Base-by-base conservation (phyloP, 495 filamentous ascomycete genomes). In the Alectoria sarmentosa region DNA sequence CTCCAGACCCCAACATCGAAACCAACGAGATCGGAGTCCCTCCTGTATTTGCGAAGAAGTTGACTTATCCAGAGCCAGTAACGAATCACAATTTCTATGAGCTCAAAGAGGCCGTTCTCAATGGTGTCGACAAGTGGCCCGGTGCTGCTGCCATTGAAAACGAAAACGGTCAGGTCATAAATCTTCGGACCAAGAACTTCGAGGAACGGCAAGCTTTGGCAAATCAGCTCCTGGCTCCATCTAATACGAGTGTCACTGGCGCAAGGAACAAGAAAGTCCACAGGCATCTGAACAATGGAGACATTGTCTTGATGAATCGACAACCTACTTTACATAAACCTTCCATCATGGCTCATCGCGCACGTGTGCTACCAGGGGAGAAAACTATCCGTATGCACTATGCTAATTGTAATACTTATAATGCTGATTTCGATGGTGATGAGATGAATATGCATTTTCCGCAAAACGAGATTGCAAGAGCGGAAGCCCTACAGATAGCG, bases 391-490 rank as follows among this genome's bases (percentile, higher is more conserved):
- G 95, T 64, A 97, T 99, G 93, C 95, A 98, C 79, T 99, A 99
- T 76, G 93, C 95, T 64, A 99, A 99, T 74, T 97, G 94, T 76
- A 98, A 97, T 73, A 96, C 95, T 15, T 98, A 99, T 82, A 99
- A 99, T 69, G 95, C 95, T n/a, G 95, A 99, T 83, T 99, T 98
- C 75, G 95, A 99, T 73, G 95, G 95, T 74, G 95, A 99, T 70
- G 95, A 99, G 76, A 99, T 99, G 95, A 99, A 99, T 74, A 96
- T 99, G 94, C 95, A 99, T 74, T 96, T 99, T 72, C 95, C 95
- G 14, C 95, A 99, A 69, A 97, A 95, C 69, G 95, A 97, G 73
- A 79, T 97, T 71, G 95, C 93, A 32, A 83, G 94, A 64, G 86
- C 91, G 4, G 95, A 99, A 76, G 94, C 94, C 4, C 80, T 92